phyloP scores from a whole-genome alignment of 1,284 basidiomycete genomes.

The Tilletia setariae region DNA sequence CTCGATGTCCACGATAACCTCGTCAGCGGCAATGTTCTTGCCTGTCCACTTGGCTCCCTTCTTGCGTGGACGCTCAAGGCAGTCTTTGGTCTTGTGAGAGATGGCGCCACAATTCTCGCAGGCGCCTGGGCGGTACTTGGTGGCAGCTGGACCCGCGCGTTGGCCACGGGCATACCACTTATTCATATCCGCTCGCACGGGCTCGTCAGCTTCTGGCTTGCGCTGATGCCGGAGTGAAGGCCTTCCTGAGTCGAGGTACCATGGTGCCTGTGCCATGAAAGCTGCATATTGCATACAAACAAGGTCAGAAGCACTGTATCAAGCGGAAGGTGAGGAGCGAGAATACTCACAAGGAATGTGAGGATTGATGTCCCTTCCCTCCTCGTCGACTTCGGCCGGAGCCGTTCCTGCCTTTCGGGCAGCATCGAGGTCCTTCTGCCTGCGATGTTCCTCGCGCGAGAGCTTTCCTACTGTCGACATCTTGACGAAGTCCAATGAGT shows the following conservation, averaged over 20 bases:
- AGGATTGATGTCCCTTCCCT: slow-evolving; percentile 93
- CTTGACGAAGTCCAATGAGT: neutral
- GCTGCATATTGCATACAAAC: slow-evolving; percentile 16
- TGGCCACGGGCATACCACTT: slow-evolving; percentile 90
- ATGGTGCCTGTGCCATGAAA: slow-evolving; percentile 75
- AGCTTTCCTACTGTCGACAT: slow-evolving; percentile 69
- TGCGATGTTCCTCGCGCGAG: slow-evolving; percentile 85
- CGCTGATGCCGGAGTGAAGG: slow-evolving; percentile 87
- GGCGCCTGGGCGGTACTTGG: slow-evolving; percentile 93
- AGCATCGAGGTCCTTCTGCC: slow-evolving; percentile 92
- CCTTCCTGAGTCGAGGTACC: slow-evolving; percentile 85
- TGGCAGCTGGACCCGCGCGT: slow-evolving; percentile 80
- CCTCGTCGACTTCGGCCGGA: slow-evolving; percentile 86
- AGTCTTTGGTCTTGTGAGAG: slow-evolving; percentile 86
- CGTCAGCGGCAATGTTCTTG: slow-evolving; percentile 85
- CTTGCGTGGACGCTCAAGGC: slow-evolving; percentile 90
- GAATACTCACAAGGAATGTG: slow-evolving; percentile 70
- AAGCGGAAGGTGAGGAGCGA: neutral
- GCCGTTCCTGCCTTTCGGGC: slow-evolving; percentile 91
- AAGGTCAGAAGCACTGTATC: neutral
- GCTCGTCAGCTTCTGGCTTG: slow-evolving; percentile 66
- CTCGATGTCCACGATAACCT: slow-evolving; percentile 74
- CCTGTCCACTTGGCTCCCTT: slow-evolving; percentile 92
- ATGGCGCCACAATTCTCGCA: slow-evolving; percentile 98
- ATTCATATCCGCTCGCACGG: slow-evolving; percentile 69